These are phyloP conservation scores for Quercus cerris DNA, from an alignment of 306 rosid species.

Conservation along the genomic window DNA sequence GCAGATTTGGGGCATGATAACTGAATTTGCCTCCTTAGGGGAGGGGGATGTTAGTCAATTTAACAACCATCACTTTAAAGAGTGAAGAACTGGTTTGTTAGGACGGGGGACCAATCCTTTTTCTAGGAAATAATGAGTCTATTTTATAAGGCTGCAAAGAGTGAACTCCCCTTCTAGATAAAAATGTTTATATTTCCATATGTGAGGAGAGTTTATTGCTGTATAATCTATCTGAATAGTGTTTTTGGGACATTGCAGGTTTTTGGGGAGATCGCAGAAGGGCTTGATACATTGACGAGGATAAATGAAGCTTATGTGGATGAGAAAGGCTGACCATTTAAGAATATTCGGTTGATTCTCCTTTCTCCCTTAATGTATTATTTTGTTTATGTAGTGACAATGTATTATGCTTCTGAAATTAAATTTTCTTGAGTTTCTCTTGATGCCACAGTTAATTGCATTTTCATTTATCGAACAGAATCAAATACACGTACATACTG, in stretches of 20 bases:
- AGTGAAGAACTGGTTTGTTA: background rate
- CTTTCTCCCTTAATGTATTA: constrained; percentile 5
- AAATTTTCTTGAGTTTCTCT: background rate
- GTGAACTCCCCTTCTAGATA: background rate
- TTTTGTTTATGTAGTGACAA: background rate
- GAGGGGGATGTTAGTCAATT: background rate
- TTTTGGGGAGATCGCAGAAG: constrained; percentile 92
- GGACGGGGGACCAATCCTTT: no score
- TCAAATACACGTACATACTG: constrained; percentile 80
- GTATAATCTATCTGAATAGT: background rate
- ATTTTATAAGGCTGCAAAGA: background rate
- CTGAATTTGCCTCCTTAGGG: no score
- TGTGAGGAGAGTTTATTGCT: background rate
- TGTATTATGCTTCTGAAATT: background rate
- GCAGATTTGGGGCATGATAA: no score
- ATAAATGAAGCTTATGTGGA: constrained; percentile 90
- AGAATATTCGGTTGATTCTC: constrained; percentile 63
- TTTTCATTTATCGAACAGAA: constrained; percentile 46
- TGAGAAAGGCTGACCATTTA: constrained; percentile 77
- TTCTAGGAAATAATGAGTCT: background rate
- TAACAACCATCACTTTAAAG: background rate
- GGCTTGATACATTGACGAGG: constrained; percentile 81
- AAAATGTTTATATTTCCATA: background rate
- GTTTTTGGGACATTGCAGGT: constrained; percentile 37
- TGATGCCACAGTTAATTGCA: constrained; percentile 5